Evolutionary conservation across 768 basidiomycete genomes (phyloP).

Genomic region (Podaxis sp.): DNA sequence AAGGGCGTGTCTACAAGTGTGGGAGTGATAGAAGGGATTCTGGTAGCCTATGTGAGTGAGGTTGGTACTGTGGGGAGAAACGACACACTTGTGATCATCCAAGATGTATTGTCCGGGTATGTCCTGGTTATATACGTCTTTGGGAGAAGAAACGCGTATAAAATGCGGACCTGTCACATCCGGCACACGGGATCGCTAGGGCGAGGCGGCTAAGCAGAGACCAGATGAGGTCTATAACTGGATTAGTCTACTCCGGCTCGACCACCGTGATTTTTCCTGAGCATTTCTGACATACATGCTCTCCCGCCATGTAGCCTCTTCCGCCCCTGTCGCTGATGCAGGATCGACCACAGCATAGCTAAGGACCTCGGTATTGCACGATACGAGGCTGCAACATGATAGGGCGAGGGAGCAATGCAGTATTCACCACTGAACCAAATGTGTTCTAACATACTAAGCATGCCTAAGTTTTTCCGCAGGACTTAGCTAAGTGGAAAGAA

Average conservation of each 20-base stretch:
- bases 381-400: not conserved
- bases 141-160: not conserved
- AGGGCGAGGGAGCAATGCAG: not conserved
- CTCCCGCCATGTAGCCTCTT: not conserved
- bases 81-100: not conserved
- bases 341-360: not conserved
- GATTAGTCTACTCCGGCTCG: slow-evolving; percentile 2
- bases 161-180: not conserved
- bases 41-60: not conserved
- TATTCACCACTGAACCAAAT: too few relatives aligned
- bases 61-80: not conserved
- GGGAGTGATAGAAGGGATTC: not conserved
- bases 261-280: not conserved
- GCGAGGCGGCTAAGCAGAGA: not conserved
- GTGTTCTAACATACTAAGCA: not conserved
- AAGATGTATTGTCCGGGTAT: not conserved
- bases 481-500: slow-evolving; percentile 11
- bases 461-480: not conserved
- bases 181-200: not conserved
- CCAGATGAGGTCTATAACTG: not conserved
- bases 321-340: not conserved
- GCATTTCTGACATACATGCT: not conserved
- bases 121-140: not conserved
- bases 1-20: not conserved
- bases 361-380: not conserved